A percentile compares a stretch with the other conserved stretches of the same genome.
Conservation (phyloP, 129 eudicot species). For the Lonicera japonica region DNA sequence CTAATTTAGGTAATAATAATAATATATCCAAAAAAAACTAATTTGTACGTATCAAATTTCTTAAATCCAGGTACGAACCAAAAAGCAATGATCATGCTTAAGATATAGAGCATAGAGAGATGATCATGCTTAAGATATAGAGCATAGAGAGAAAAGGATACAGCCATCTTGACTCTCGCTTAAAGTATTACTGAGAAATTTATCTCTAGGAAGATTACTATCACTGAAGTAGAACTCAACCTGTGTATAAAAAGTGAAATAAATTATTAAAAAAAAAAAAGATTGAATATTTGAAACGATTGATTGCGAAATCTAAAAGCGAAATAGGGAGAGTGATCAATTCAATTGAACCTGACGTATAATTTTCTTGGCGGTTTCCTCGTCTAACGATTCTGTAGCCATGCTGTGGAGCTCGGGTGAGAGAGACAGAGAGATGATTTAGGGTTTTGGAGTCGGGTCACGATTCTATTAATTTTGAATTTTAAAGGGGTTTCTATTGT, state of each 20-base stretch:
- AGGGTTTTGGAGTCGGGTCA: constrained; percentile 1
- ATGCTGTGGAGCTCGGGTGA: constrained; percentile 13
- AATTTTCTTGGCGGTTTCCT: constrained; percentile 79
- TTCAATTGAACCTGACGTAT: constrained; percentile 64
- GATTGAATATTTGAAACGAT: background rate
- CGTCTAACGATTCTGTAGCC: constrained; percentile 46
- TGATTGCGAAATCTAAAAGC: background rate
- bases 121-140: too few relatives aligned
- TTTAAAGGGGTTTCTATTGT: too few relatives aligned
- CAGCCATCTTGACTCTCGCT: constrained; percentile 69
- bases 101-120: too few relatives aligned
- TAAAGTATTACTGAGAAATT: constrained; percentile 51
- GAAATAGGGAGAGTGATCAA: too few relatives aligned
- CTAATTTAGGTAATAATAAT: too few relatives aligned
- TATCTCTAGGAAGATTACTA: constrained; percentile 86
- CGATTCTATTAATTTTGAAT: too few relatives aligned
- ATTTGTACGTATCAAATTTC: too few relatives aligned
- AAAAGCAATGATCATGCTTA: too few relatives aligned
- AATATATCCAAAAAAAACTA: too few relatives aligned
- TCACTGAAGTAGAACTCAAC: constrained; percentile 96
- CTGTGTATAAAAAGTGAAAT: constrained; percentile 30
- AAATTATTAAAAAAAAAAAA: background rate
- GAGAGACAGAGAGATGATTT: constrained; percentile 9
- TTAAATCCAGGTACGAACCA: too few relatives aligned
- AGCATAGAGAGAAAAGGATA: constrained; percentile 65